Base-by-base conservation (phyloP, 208 protist species). In the Trypanosoma brucei region DNA sequence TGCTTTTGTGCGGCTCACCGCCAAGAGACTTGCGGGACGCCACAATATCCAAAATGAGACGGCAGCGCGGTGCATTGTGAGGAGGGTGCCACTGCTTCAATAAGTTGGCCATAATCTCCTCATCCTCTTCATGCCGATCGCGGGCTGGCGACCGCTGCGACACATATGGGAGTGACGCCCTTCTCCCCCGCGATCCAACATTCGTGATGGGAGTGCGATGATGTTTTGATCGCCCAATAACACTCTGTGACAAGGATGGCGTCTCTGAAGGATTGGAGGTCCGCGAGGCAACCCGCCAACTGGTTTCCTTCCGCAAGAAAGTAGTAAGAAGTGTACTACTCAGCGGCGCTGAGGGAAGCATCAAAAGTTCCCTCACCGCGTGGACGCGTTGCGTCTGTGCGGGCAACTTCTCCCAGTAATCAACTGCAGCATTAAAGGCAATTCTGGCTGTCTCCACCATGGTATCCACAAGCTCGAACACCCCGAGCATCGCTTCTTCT, bases 21-120 rank as follows among this genome's bases (percentile, higher is more conserved):
- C 82, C 75, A 13, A 93, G 75, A 30, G 80, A 76, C 52, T 93
- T 93, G 42, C 87, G 81, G 1, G 84, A 91, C 14, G 84, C 87
- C n/a, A 93, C 49, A 51, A 93, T 82, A 59, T 93, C 84, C 2
- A 91, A 54, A 36, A 83, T 62, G 30, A 83, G 30, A 1, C 62
- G 63, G 42, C 58, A 78, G 40, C 51, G 51, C 59, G 59, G 68
- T 4, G 30, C 30, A 45, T 65, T 70, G 2, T 65, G 39, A 48
- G 63, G 58, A 2, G 63, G 55, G 0, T 58, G 0, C 63, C 64
- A 70, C 38, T 69, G 69, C 51, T 60, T 2, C 3, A 68, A 44
- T 38, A 35, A 49, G 44, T 63, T 59, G 3, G 59, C 14, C 2
- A 65, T 44, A 0, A 56, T 30, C 1, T 74, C 68, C 3, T 75